phyloP scores from a whole-genome alignment of 805 yeast genomes.

The Pichia scutulata region DNA sequence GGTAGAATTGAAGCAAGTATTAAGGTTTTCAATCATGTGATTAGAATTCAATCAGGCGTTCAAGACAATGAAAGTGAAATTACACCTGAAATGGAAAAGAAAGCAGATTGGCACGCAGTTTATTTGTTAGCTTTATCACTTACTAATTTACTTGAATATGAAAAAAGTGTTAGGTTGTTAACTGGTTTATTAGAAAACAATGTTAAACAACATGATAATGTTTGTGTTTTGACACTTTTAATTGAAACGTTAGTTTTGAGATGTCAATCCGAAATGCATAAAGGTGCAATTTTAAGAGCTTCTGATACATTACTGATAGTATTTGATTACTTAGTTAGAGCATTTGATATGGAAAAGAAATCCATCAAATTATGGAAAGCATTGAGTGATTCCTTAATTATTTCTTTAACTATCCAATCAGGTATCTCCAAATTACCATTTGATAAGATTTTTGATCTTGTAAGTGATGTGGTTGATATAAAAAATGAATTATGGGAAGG shows the following conservation, averaged over 20 bases:
- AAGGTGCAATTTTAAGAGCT: slow-evolving; percentile 67
- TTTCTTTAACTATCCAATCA: slow-evolving; percentile 50
- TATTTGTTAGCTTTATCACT: slow-evolving; percentile 64
- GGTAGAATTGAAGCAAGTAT: slow-evolving; percentile 84
- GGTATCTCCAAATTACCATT: slow-evolving; percentile 44
- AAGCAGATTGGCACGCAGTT: slow-evolving; percentile 47
- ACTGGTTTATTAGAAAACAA: slow-evolving; percentile 29
- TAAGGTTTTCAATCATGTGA: slow-evolving; percentile 69
- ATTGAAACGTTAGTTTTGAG: slow-evolving; percentile 51
- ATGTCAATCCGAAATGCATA: slow-evolving; percentile 41
- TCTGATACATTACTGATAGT: slow-evolving; percentile 37
- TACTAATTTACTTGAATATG: slow-evolving; percentile 58
- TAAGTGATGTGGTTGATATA: slow-evolving; percentile 9
- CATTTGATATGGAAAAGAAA: slow-evolving; percentile 16
- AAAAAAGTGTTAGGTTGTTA: slow-evolving; percentile 46
- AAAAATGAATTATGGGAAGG: slow-evolving; percentile 4
- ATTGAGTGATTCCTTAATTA: slow-evolving; percentile 47
- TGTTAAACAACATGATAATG: slow-evolving; percentile 30
- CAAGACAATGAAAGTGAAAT: slow-evolving; percentile 3
- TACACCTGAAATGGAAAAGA: slow-evolving; percentile 8
- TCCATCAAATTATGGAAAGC: slow-evolving; percentile 62
- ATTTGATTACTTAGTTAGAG: slow-evolving; percentile 22
- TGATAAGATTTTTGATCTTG: slow-evolving; percentile 23
- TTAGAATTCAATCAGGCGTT: slow-evolving; percentile 39
- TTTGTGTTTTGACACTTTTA: slow-evolving; percentile 42